phyloP scores from a whole-genome alignment of 2,329 filamentous ascomycete genomes.

The Furcasterigmium sp. region DNA sequence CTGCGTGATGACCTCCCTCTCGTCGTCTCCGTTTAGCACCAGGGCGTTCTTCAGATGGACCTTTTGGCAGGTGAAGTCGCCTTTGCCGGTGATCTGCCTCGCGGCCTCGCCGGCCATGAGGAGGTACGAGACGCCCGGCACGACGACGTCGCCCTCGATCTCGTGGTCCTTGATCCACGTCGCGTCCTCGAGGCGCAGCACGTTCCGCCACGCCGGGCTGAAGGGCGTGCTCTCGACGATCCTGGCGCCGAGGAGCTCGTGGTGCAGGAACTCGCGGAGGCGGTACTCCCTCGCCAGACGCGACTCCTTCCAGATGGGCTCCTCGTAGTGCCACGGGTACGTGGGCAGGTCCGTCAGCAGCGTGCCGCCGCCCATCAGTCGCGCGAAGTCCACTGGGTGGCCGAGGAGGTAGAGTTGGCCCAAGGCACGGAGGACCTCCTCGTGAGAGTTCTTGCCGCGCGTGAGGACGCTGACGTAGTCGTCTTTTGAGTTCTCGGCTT shows the following conservation, averaged over 20 bases:
- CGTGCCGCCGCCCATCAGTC: background rate
- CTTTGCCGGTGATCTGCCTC: conserved; percentile 13
- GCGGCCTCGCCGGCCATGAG: conserved; percentile 37
- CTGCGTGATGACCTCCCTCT: conserved; percentile 5
- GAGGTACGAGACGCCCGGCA: conserved; percentile 38
- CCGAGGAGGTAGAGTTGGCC: conserved; percentile 39
- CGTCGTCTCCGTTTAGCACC: conserved; percentile 1
- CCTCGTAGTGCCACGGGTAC: conserved; percentile 19
- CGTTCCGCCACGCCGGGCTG: conserved; percentile 13
- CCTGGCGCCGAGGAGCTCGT: conserved; percentile 24
- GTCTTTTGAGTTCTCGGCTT: conserved; percentile 26
- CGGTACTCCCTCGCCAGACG: conserved; percentile 16
- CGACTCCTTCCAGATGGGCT: conserved; percentile 15
- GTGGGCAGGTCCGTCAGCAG: conserved; percentile 15
- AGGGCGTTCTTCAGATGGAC: conserved; percentile 6
- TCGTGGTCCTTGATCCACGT: conserved; percentile 33
- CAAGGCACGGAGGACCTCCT: conserved; percentile 36
- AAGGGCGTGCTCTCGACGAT: no score
- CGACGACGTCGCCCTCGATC: conserved; percentile 29
- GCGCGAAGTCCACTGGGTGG: conserved; percentile 8
- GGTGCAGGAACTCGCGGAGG: conserved; percentile 15
- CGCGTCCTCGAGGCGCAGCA: conserved; percentile 13
- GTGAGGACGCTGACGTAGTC: conserved; percentile 41
- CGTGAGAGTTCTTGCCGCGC: conserved; percentile 43
- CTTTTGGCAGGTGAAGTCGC: conserved; percentile 3